phyloP scores from a whole-genome alignment of 164 flowering plant species.

The Sedum album region DNA sequence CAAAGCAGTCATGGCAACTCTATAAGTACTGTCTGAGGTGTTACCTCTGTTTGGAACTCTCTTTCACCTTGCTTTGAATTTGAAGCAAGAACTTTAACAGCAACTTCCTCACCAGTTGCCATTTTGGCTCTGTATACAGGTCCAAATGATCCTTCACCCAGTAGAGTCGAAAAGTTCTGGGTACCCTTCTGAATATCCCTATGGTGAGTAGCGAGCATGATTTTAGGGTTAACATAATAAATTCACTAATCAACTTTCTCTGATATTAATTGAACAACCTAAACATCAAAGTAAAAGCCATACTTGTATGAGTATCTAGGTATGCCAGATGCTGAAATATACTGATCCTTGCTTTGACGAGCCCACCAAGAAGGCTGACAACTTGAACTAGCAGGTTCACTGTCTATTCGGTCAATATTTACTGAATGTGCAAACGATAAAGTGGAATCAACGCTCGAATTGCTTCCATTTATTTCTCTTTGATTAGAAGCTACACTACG shows the following conservation, averaged over 20 bases:
- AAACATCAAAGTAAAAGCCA: background rate
- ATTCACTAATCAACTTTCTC: no score
- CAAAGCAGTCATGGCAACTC: no score
- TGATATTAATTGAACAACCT: background rate
- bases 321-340: slow-evolving; percentile 64
- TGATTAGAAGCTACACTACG: slow-evolving; percentile 45
- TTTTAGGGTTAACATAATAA: no score
- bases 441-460: slow-evolving; percentile 52
- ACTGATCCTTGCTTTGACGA: slow-evolving; percentile 44
- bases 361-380: no score
- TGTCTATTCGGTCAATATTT: slow-evolving; percentile 17
- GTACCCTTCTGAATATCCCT: no score
- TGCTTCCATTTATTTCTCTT: slow-evolving; percentile 58
- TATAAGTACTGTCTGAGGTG: background rate
- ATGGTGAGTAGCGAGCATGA: background rate
- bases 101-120: no score
- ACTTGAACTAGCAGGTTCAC: slow-evolving; percentile 24
- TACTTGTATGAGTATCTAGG: slow-evolving; percentile 84
- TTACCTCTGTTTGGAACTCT: slow-evolving; percentile 98
- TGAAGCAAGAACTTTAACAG: slow-evolving; percentile 78
- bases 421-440: slow-evolving; percentile 46
- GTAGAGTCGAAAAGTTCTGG: no score
- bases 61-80: slow-evolving; percentile 75
- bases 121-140: no score
- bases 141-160: no score